Conservation (phyloP, 208 protist species). For the Trypanosoma boissoni region DNA sequence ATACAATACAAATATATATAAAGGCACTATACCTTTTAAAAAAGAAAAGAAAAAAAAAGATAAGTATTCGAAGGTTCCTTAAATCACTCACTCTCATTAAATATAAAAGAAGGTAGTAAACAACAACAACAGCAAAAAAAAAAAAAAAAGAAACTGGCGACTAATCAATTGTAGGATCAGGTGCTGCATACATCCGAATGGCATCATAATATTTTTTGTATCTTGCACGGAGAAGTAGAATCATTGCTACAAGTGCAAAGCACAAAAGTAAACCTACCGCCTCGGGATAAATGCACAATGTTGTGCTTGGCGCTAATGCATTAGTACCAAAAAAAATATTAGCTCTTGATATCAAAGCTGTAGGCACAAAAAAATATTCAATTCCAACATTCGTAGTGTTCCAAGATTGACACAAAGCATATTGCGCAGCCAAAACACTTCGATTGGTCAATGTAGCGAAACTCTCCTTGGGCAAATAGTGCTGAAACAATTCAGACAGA, state of each 20-base stretch:
- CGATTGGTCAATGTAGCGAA: background rate
- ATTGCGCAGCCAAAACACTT: background rate
- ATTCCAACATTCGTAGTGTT: background rate
- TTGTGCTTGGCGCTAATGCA: background rate
- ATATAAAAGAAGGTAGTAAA: too few species aligned
- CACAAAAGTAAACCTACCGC: slow-evolving; percentile 17
- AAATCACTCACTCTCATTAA: too few species aligned
- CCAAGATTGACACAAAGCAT: background rate
- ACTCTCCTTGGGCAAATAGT: background rate
- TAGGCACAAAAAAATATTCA: background rate
- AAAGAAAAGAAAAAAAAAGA: too few species aligned
- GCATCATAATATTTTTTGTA: slow-evolving; percentile 23
- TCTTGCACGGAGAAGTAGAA: slow-evolving; percentile 5
- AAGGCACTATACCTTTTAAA: too few species aligned
- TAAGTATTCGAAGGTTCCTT: too few species aligned
- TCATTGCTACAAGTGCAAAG: slow-evolving; percentile 6
- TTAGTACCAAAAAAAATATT: background rate
- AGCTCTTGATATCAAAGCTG: background rate
- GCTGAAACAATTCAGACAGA: slow-evolving; percentile 6
- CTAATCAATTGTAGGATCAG: too few species aligned
- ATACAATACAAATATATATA: too few species aligned
- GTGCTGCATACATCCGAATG: slow-evolving; percentile 1
- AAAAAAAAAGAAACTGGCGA: too few species aligned
- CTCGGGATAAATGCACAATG: background rate
- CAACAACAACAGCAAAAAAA: too few species aligned